Percentiles rank a stretch among this genome's conserved stretches.
Conservation (phyloP, 768 basidiomycete genomes). For the Amanita phalloides region DNA sequence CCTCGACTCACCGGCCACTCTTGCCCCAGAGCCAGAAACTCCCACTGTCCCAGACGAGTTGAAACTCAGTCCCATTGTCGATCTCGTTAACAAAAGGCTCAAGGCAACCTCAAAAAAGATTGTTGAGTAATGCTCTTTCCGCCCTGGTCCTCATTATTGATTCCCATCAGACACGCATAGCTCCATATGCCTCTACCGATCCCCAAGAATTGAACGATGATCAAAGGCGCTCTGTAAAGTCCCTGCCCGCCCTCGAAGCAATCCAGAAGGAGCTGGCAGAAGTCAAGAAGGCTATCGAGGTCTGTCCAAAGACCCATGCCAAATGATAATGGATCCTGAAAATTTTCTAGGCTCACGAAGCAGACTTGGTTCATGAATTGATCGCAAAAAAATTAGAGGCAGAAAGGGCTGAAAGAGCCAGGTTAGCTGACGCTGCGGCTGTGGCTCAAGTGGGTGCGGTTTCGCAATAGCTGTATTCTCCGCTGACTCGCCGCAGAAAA, state of each 20-base stretch:
- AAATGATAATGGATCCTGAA: too few relatives aligned
- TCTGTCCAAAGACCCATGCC: constrained; percentile 18
- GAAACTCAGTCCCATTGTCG: constrained; percentile 62
- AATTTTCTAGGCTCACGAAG: constrained; percentile 44
- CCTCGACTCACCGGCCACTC: constrained; percentile 40
- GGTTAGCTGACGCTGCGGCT: constrained; percentile 43
- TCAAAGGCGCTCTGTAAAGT: constrained; percentile 65
- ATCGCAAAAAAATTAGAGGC: constrained; percentile 42
- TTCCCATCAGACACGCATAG: constrained; percentile 51
- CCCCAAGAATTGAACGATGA: constrained; percentile 78
- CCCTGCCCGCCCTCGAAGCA: constrained; percentile 67
- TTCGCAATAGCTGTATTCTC: neutral
- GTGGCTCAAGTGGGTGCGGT: constrained; percentile 42
- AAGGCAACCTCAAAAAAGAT: constrained; percentile 79
- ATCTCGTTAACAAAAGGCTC: constrained; percentile 70
- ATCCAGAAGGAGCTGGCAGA: constrained; percentile 76
- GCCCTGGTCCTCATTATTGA: constrained; percentile 6
- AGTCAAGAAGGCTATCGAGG: constrained; percentile 79
- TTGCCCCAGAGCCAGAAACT: constrained; percentile 32
- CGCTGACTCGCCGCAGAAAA: constrained; percentile 23
- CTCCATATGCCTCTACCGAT: constrained; percentile 56
- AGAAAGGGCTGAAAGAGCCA: constrained; percentile 44
- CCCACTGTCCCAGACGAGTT: constrained; percentile 34
- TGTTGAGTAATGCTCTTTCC: constrained; percentile 29
- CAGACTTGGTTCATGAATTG: constrained; percentile 47